Base-by-base conservation (phyloP, 1,284 basidiomycete genomes). In the Tremellales sp. region DNA sequence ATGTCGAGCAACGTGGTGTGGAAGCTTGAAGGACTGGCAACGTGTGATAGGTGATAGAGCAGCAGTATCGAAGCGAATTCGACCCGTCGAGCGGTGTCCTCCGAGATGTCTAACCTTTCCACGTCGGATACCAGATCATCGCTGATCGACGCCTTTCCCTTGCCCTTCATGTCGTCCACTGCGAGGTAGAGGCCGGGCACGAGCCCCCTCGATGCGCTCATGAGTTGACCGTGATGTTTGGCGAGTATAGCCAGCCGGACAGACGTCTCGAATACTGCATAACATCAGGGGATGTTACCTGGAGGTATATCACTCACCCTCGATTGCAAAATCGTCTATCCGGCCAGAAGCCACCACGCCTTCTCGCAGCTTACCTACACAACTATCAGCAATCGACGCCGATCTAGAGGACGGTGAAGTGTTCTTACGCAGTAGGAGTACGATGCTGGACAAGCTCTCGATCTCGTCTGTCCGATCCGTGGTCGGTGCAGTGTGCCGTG, bases 361-460 rank as follows among this genome's bases (percentile, higher is more conserved):
- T 56, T 75, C 73, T 29, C 73, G 54, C 17, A 75, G 55, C 51
- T 75, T 75, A 15, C 72, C 70, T 73, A 41, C 2, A n/a, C n/a
- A n/a, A n/a, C 7, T 2, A 24, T 39, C 22, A 24, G 45, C 39
- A 29, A 43, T 12, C 42, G 27, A 10, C 35, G 22, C 19, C 41
- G 19, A 8, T 12, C 31, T 17, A 7, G 11, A 33, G 10, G n/a
- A 42, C 13, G 3, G 40, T 36, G 27, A 21, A 5, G 21, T 1
- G 13, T 62, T n/a, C 68, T 52, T 27, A 65, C 70, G 62, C 43
- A 71, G 64, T 0, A 71, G 56, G 19, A 68, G 52, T 8, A 74
- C 67, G 24, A 74, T 64, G 53, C 64, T 72, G 23, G 58, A 46
- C 24, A 74, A 50, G 40, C 60, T 60, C 22, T 70, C 68, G 8